Conservation (phyloP, 345 rosid species). For the Xanthoceras sorbifolium region DNA sequence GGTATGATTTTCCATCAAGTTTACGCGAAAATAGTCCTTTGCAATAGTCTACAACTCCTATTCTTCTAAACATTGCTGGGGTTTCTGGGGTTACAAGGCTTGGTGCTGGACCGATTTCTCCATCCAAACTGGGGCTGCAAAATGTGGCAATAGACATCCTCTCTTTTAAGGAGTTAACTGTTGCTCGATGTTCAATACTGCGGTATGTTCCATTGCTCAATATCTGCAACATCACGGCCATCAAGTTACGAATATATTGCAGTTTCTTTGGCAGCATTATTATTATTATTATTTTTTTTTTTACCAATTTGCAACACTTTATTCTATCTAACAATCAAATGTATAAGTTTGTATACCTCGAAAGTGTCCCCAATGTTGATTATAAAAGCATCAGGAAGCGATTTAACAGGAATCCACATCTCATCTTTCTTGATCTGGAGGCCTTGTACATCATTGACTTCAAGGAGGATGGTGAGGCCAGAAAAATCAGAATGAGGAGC, state of each 20-base stretch:
- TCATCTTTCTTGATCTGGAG: neutral
- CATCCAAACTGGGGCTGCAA: neutral
- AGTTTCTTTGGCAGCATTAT: no score
- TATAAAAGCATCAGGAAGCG: slow-evolving; percentile 21
- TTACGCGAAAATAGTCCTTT: neutral
- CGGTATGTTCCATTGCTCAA: slow-evolving; percentile 9
- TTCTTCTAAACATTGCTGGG: neutral
- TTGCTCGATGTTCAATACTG: slow-evolving; percentile 21
- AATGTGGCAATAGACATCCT: slow-evolving; percentile 22
- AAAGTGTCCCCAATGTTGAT: slow-evolving; percentile 24
- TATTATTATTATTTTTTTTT: no score
- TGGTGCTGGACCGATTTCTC: slow-evolving; percentile 8
- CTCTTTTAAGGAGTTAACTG: slow-evolving; percentile 2
- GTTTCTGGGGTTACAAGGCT: slow-evolving; percentile 16
- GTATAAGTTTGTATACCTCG: slow-evolving; percentile 26
- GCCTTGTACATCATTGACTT: slow-evolving; percentile 27
- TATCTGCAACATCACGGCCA: neutral
- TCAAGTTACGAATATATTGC: no score
- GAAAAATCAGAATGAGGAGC: slow-evolving; percentile 31
- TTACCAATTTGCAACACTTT: no score
- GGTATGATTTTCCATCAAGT: slow-evolving; percentile 4
- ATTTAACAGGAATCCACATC: slow-evolving; percentile 2
- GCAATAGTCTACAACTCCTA: neutral
- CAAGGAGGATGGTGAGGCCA: slow-evolving; percentile 21
- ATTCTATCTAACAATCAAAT: no score